These are phyloP conservation scores for Alternaria gaisen DNA, from an alignment of 2,329 filamentous ascomycete species.

Conservation along the genomic window DNA sequence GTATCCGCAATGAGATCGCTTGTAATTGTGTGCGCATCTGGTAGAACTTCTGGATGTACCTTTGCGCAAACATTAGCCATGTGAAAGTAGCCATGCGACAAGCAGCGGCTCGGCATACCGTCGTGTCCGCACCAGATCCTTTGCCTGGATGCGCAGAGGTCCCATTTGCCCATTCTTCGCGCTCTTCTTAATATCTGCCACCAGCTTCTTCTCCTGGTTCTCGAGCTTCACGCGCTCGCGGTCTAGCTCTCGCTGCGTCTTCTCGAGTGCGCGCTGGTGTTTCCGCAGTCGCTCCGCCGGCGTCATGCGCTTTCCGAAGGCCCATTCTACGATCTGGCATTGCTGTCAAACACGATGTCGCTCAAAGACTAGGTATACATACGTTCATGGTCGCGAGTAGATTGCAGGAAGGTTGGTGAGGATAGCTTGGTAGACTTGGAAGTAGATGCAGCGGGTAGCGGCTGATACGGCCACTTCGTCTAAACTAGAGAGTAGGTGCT, in stretches of 20 bases:
- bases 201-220: conserved; percentile 97
- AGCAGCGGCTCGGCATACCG: conserved; percentile 58
- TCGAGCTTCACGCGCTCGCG: conserved; percentile 94
- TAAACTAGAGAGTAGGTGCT: background rate
- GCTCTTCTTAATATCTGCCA: conserved; percentile 96
- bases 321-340: conserved; percentile 85
- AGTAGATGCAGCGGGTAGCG: conserved; percentile 16
- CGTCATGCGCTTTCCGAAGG: conserved; percentile 99
- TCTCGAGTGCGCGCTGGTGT: conserved; percentile 96
- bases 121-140: conserved; percentile 92
- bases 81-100: background rate
- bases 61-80: conserved; percentile 45
- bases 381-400: conserved; percentile 58
- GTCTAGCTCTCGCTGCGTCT: conserved; percentile 95
- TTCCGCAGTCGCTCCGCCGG: conserved; percentile 89
- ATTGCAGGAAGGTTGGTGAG: conserved; percentile 1
- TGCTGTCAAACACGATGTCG: background rate
- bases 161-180: conserved; percentile 98
- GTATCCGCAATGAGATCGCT: conserved; percentile 92
- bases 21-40: conserved; percentile 97
- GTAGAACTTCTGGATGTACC: conserved; percentile 98
- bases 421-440: conserved; percentile 3
- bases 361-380: background rate
- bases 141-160: conserved; percentile 98
- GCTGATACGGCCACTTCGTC: conserved; percentile 1